Conservation (phyloP, 768 basidiomycete genomes). For the Kwoniella dendrophila region DNA sequence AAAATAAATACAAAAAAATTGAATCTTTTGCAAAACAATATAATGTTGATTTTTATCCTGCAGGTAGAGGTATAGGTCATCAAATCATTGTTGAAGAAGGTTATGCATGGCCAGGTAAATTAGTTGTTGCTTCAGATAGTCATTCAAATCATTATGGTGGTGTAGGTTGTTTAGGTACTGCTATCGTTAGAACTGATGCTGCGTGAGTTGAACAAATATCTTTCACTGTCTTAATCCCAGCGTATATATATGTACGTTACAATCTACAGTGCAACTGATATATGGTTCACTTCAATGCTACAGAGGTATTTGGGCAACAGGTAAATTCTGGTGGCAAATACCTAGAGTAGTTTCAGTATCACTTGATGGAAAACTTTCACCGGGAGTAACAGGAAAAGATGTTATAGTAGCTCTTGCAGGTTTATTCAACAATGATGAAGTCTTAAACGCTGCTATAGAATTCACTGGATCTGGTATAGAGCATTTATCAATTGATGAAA, state of each 20-base stretch:
- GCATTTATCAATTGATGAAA: conserved; percentile 80
- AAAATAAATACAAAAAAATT: conserved; percentile 87
- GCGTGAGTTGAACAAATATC: conserved; percentile 33
- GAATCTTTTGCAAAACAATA: conserved; percentile 85
- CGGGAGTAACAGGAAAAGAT: conserved; percentile 96
- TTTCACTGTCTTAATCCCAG: background rate
- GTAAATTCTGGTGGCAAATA: conserved; percentile 99
- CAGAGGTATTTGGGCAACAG: conserved; percentile 89
- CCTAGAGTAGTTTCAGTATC: conserved; percentile 96
- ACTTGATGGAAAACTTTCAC: conserved; percentile 73
- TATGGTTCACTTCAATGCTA: conserved; percentile 3
- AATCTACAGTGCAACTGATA: no score
- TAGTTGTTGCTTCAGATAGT: conserved; percentile 94
- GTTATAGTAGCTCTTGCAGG: conserved; percentile 96
- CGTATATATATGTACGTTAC: no score
- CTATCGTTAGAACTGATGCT: conserved; percentile 77
- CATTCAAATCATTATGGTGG: conserved; percentile 99
- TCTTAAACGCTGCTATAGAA: conserved; percentile 94
- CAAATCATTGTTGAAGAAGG: conserved; percentile 97
- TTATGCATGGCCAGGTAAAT: conserved; percentile 91
- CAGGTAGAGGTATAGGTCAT: conserved; percentile 96
- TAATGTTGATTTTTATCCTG: conserved; percentile 91
- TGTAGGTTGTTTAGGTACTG: conserved; percentile 94
- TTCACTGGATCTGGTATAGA: conserved; percentile 87
- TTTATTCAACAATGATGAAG: conserved; percentile 93